Evolutionary conservation across 495 filamentous ascomycete genomes (phyloP).

Genomic region (Podospora pseudocomata): DNA sequence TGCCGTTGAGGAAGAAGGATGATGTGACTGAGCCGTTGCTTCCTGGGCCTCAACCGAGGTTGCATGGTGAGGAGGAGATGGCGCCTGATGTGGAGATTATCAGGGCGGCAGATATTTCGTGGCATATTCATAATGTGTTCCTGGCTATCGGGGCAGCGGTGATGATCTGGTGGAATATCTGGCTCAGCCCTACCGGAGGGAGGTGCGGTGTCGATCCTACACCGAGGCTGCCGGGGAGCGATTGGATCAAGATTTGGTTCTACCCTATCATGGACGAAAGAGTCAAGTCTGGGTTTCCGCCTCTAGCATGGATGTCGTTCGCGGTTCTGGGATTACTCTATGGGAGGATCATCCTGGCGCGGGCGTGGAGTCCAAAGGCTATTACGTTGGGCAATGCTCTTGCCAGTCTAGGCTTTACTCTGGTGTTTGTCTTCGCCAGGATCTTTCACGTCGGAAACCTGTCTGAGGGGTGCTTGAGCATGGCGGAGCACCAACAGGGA

Average conservation of each 20-base stretch:
- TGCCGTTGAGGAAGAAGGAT: conserved; percentile 21
- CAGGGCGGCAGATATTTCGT: conserved; percentile 29
- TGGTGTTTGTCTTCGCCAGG: conserved; percentile 27
- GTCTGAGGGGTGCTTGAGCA: conserved; percentile 33
- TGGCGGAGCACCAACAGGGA: conserved; percentile 25
- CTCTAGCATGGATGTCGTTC: conserved; percentile 36
- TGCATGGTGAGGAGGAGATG: conserved; percentile 6
- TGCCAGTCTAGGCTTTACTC: conserved; percentile 19
- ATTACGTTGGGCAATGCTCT: conserved; percentile 24
- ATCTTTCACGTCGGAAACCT: conserved; percentile 33
- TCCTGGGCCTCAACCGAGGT: background rate
- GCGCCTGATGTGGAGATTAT: conserved; percentile 26
- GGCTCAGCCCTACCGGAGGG: conserved; percentile 32
- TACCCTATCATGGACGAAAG: conserved; percentile 10
- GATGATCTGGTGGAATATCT: conserved; percentile 37
- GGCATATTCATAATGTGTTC: conserved; percentile 31
- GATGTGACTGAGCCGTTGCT: conserved; percentile 25
- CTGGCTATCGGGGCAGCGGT: conserved; percentile 23
- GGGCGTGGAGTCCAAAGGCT: conserved; percentile 22
- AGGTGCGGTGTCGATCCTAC: conserved; percentile 20
- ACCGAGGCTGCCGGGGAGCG: conserved; percentile 11
- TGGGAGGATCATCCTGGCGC: conserved; percentile 32
- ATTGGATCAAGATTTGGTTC: conserved; percentile 30
- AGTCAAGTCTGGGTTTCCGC: conserved; percentile 32
- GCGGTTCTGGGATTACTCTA: conserved; percentile 36